phyloP scores from a whole-genome alignment of 2,329 filamentous ascomycete genomes.

The Mycosphaerella arachidis region DNA sequence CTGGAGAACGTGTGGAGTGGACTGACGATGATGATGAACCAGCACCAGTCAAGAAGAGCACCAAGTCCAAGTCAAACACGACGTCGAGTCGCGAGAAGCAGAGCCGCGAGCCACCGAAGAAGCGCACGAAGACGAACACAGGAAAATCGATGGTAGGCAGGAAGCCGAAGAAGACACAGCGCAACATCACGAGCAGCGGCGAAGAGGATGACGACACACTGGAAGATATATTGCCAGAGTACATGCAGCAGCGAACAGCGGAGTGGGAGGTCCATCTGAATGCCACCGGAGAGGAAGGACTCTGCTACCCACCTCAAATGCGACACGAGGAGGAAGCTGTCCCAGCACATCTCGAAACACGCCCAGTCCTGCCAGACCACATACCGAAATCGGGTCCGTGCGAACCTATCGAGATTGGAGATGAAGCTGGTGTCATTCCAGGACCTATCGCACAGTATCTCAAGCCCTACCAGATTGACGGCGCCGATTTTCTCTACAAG shows the following conservation, averaged over 20 bases:
- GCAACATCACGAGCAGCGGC: constrained; percentile 20
- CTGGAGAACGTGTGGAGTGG: constrained; percentile 27
- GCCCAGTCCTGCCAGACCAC: constrained; percentile 59
- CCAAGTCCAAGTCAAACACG: constrained; percentile 32
- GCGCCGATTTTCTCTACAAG: constrained; percentile 78
- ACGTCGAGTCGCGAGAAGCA: constrained; percentile 17
- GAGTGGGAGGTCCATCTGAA: constrained; percentile 58
- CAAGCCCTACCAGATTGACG: constrained; percentile 84
- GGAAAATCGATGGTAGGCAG: constrained; percentile 36
- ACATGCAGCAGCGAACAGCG: constrained; percentile 64
- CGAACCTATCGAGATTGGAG: constrained; percentile 67
- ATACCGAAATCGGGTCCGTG: constrained; percentile 62
- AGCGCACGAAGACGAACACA: constrained; percentile 8
- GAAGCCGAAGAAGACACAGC: constrained; percentile 16
- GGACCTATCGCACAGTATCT: constrained; percentile 87
- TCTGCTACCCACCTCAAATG: not conserved
- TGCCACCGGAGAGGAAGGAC: not conserved
- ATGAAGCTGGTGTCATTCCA: constrained; percentile 77
- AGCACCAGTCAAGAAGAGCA: constrained; percentile 38
- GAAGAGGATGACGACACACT: constrained; percentile 45
- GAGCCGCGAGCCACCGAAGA: not conserved
- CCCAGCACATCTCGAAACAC: not conserved
- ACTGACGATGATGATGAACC: constrained; percentile 50
- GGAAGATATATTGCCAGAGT: constrained; percentile 63
- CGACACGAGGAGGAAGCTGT: not conserved